Percentiles rank a stretch among this genome's conserved stretches.
phyloP scores from a whole-genome alignment of 2,329 filamentous ascomycete genomes.

The Cladophialophora carrionii region DNA sequence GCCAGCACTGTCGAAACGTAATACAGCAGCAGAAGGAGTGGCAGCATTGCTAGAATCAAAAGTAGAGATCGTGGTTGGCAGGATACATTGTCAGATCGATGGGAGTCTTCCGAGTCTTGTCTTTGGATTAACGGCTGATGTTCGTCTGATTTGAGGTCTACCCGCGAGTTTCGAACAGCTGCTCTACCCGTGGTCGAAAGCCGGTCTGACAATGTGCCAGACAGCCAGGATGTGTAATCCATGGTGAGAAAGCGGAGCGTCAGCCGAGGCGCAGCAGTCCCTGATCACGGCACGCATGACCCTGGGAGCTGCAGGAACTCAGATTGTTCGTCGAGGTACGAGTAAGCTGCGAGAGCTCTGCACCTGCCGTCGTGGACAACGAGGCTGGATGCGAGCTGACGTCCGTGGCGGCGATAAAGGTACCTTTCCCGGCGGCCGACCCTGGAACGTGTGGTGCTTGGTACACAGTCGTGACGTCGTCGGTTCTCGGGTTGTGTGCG shows the following conservation, averaged over 20 bases:
- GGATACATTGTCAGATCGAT: neutral
- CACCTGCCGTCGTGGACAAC: neutral
- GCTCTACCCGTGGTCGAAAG: neutral
- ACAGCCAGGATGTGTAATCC: neutral
- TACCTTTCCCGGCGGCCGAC: neutral
- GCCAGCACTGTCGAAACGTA: constrained; percentile 35
- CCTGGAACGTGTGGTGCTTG: neutral
- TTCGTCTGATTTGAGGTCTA: neutral
- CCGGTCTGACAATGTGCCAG: neutral
- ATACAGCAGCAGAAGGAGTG: constrained; percentile 12
- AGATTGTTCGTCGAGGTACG: neutral
- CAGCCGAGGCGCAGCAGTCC: neutral
- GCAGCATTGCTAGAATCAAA: constrained; percentile 3
- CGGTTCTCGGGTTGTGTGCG: neutral
- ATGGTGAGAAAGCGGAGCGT: neutral
- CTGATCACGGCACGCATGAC: neutral
- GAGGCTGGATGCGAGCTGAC: neutral
- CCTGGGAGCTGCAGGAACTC: neutral
- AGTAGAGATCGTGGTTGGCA: neutral
- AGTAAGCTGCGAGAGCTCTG: neutral
- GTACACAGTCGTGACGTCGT: neutral
- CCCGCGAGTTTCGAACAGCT: neutral
- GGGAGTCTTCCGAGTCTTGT: neutral
- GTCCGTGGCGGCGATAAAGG: neutral
- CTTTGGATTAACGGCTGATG: neutral